Evolutionary conservation across 139 green algal species (phyloP), one percentile per base, ranked within the genome.

Genomic region (Raphidocelis subcapitata): DNA sequence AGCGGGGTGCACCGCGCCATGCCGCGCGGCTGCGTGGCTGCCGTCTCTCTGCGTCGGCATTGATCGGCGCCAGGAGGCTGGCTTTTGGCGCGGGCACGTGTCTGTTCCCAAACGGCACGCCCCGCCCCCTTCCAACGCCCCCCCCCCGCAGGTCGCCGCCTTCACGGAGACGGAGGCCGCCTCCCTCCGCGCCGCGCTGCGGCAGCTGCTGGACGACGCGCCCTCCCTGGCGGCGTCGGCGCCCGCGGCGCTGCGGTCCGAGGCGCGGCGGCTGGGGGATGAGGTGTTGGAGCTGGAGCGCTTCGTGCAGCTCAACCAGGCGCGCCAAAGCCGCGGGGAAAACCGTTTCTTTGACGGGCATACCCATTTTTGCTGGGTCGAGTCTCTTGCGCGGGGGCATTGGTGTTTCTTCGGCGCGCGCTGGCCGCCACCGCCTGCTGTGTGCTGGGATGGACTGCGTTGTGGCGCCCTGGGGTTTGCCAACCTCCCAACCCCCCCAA

Each of bases 251-350:
- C 41, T 75, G 28, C 55, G 65, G 32, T 3, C 26, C 1, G 55
- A 67, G 28, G 57, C 69, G 4, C 46, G 47, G 23, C 16, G 41
- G 4, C 75, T 95, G n/a, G 90, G 90, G 21, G 82, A 92, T 44
- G 76, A 85, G 76, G 92, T 92, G 67, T 74, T 95, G 59, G 75
- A 83, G 28, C 76, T 94, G 36, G 90, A 95, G 74, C 91, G 91
- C 49, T 95, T 89, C 74, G 83, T 95, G 32, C 95, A 96, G 73
- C 79, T 94, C 14, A 94, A 95, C 74, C 93, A 93, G 75, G 84
- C 88, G 79, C 41, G 41, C 12, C 8, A 49, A 49, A n/a, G n/a
- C n/a, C n/a, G n/a, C n/a, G n/a, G n/a, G n/a, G n/a, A n/a, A n/a
- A n/a, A n/a, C n/a, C n/a, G n/a, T n/a, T n/a, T n/a, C n/a, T n/a